These are phyloP conservation scores for Annulohypoxylon moriforme DNA, from an alignment of 495 filamentous ascomycete species.

Conservation along the genomic window DNA sequence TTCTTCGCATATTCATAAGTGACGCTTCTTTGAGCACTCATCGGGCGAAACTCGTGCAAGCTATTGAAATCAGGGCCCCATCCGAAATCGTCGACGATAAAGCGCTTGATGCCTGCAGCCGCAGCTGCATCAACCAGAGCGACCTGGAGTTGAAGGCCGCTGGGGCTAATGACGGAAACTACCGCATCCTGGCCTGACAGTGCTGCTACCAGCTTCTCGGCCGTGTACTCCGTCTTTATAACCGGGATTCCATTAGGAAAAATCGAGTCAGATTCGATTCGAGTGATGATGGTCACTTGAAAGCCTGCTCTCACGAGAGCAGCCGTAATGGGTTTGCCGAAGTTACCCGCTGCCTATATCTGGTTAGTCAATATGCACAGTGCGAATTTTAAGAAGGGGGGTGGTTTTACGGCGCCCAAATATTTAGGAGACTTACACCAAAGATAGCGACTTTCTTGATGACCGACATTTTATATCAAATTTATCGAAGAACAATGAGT, in stretches of 20 bases:
- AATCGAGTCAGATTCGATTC: conserved; percentile 48
- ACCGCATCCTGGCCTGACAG: conserved; percentile 60
- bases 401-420: background rate
- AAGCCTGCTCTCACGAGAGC: conserved; percentile 58
- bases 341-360: conserved; percentile 62
- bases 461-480: conserved; percentile 41
- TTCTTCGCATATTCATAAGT: conserved; percentile 53
- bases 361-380: conserved; percentile 7
- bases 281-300: conserved; percentile 62
- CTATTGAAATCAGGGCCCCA: conserved; percentile 51
- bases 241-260: conserved; percentile 50
- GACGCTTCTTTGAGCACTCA: conserved; percentile 28
- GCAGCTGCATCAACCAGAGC: conserved; percentile 64
- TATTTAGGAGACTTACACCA: conserved; percentile 50
- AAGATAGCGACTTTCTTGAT: conserved; percentile 56
- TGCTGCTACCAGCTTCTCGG: conserved; percentile 52
- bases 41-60: conserved; percentile 40
- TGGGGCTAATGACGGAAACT: conserved; percentile 51
- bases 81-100: conserved; percentile 66
- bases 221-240: conserved; percentile 56
- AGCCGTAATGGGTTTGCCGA: conserved; percentile 62
- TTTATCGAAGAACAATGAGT: background rate
- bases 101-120: conserved; percentile 59
- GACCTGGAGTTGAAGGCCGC: conserved; percentile 47
- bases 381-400: background rate